Evolutionary conservation across 2,329 filamentous ascomycete species (phyloP), one percentile per base, ranked within the genome.

Genomic region (Tolypocladium ovalisporum): DNA sequence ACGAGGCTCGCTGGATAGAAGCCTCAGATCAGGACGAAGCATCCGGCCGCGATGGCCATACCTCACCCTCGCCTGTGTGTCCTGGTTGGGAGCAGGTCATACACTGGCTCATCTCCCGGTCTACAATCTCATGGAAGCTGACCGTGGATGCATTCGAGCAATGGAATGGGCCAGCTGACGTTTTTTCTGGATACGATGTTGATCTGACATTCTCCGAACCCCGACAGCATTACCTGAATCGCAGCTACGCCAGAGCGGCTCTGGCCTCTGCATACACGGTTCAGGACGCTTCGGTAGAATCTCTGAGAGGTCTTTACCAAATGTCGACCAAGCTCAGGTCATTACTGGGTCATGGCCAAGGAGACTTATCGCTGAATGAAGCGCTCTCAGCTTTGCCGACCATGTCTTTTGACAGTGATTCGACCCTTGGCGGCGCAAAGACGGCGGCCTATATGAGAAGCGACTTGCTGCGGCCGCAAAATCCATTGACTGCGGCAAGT

Each of bases 151-250:
- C 81, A 9, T 74, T 91, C 37, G 80, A 85, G 59, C 81, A 88
- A 61, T 93, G 88, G 88, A 83, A 86, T 63, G 89, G 88, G 0
- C 87, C 88, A 0, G 75, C 75, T 8, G 88, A 92, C 65, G 78
- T 87, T 52, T 86, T 91, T 62, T 68, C 90, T 5, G 86, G 85
- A 4, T 81, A 80, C 15, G 82, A 79, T 62, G 78, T 79, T 9
- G 75, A 75, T 2, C 70, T 77, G 53, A 83, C 82, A 72, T 68
- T 90, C 54, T 78, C 80, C 53, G 84, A 88, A 53, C 75, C 81
- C 3, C 76, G 83, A 52, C 80, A 84, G 62, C 73, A 76, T 37
- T 79, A 82, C 60, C 74, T 91, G 5, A 79, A 86, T 63, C 72
- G 75, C 40, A 79, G 81, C 53, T 92, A 90, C 67, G 84, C 84